Conservation (phyloP, 129 eudicot species). For the Flaveria sonorensis region DNA sequence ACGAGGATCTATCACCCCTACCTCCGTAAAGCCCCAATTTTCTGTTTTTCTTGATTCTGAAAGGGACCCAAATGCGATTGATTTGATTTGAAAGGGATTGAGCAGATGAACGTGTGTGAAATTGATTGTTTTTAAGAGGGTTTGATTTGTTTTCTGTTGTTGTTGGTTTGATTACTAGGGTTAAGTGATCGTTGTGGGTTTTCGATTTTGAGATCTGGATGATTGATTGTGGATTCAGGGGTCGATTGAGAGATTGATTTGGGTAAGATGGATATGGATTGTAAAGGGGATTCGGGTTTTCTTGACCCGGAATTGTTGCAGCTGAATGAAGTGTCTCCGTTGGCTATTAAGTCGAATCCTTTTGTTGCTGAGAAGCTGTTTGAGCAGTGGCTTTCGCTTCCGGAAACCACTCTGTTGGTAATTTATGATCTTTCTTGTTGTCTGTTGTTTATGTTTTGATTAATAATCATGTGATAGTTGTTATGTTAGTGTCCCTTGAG, state of each 20-base stretch:
- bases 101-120: background rate
- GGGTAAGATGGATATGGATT: constrained; percentile 74
- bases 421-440: background rate
- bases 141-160: no score
- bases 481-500: background rate
- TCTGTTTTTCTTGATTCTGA: background rate
- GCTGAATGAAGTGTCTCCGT: constrained; percentile 77
- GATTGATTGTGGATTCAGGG: constrained; percentile 34
- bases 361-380: constrained; percentile 76
- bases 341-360: constrained; percentile 79
- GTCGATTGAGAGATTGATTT: constrained; percentile 9
- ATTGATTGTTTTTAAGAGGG: constrained; percentile 25
- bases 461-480: background rate
- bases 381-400: constrained; percentile 94
- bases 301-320: constrained; percentile 85
- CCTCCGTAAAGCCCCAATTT: constrained; percentile 21
- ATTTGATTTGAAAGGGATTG: constrained; percentile 15
- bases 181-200: constrained; percentile 31
- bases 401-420: constrained; percentile 78
- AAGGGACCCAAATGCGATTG: constrained; percentile 13
- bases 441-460: background rate
- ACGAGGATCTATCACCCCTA: constrained; percentile 25
- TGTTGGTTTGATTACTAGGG: no score
- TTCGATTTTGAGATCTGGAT: constrained; percentile 35
- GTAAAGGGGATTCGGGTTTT: constrained; percentile 61